Evolutionary conservation across 441 rosid genomes (phyloP).

Genomic region (Oxalis stricta): DNA sequence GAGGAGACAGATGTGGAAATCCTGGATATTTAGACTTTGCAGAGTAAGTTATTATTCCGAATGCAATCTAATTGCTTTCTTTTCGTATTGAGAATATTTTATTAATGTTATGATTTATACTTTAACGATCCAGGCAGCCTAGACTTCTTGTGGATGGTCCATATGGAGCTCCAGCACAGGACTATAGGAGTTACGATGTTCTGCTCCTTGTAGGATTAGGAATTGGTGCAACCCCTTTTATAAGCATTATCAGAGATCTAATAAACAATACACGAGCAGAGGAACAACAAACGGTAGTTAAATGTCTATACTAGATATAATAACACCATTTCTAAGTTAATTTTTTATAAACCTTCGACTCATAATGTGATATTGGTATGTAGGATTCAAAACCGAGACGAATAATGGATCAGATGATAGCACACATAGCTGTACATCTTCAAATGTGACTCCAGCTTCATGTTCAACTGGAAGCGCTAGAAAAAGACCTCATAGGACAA

Average conservation of each 20-base stretch:
- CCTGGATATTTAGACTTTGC: conserved; percentile 20
- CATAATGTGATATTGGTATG: conserved; percentile 5
- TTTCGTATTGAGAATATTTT: conserved; percentile 2
- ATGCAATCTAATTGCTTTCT: neutral
- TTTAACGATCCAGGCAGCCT: conserved; percentile 45
- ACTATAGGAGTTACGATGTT: conserved; percentile 78
- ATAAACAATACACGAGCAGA: conserved; percentile 59
- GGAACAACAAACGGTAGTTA: conserved; percentile 68
- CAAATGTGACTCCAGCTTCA: conserved; percentile 35
- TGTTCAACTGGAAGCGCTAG: conserved; percentile 24
- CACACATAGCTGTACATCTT: conserved; percentile 59
- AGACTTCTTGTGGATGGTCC: conserved; percentile 83
- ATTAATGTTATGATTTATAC: no score
- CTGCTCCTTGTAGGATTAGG: conserved; percentile 91
- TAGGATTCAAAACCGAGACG: conserved; percentile 49
- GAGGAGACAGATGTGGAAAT: conserved; percentile 43
- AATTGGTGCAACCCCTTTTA: conserved; percentile 93
- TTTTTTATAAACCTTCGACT: neutral
- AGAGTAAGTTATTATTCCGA: conserved; percentile 26
- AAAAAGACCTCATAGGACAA: conserved; percentile 40
- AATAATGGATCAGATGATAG: conserved; percentile 61
- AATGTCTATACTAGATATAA: no score
- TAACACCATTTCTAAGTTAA: no score
- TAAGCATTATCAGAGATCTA: conserved; percentile 86
- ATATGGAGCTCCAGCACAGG: conserved; percentile 96